Conservation (phyloP, 768 basidiomycete species). For the Scleroderma bovista region DNA sequence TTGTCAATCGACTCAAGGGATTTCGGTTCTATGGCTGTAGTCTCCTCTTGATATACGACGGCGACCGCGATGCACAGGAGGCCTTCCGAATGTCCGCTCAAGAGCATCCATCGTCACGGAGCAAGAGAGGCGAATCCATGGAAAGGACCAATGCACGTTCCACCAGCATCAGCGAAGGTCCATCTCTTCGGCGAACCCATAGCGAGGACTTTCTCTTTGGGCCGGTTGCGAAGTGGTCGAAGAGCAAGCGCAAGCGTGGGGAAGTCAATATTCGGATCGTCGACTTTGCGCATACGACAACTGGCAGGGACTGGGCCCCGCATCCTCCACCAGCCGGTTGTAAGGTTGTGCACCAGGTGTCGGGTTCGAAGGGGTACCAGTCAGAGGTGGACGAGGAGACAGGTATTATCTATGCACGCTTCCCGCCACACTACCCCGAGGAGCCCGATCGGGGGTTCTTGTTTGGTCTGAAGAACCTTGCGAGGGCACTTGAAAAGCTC, state of each 20-base stretch:
- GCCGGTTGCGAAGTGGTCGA: conserved; percentile 56
- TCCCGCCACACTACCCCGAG: conserved; percentile 87
- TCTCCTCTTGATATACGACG: conserved; percentile 95
- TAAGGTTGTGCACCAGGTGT: conserved; percentile 38
- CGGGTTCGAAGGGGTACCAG: conserved; percentile 69
- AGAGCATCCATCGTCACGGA: conserved; percentile 60
- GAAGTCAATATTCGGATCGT: conserved; percentile 95
- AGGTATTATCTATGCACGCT: conserved; percentile 84
- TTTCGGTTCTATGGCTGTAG: conserved; percentile 98
- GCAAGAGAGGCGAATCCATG: conserved; percentile 73
- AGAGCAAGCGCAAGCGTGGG: conserved; percentile 71
- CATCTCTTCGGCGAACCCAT: conserved; percentile 62
- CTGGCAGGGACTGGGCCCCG: conserved; percentile 84
- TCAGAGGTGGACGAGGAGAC: conserved; percentile 78
- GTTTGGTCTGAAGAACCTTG: conserved; percentile 80
- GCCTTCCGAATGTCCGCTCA: conserved; percentile 53
- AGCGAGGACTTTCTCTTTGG: conserved; percentile 76
- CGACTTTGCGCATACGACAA: conserved; percentile 98
- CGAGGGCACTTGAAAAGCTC: conserved; percentile 70
- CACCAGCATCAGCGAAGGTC: conserved; percentile 36
- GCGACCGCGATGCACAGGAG: conserved; percentile 84
- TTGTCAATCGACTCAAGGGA: conserved; percentile 85
- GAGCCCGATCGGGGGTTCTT: conserved; percentile 93
- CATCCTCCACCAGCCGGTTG: conserved; percentile 45
- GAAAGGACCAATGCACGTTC: conserved; percentile 49